Conservation (phyloP, 768 basidiomycete species). For the Mycena albidolilacea region DNA sequence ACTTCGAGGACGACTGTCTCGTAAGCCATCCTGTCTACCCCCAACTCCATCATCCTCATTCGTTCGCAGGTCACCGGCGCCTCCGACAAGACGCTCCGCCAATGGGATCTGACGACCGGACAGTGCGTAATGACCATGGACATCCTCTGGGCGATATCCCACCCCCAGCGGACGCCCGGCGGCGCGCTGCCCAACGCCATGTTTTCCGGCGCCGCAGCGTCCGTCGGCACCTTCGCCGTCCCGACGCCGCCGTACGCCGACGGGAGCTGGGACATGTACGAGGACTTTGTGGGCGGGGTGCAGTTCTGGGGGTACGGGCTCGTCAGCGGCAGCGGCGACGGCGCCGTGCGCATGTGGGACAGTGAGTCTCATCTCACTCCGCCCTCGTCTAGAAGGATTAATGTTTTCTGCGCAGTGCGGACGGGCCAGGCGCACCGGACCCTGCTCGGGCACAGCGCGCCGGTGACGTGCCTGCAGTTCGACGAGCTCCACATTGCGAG, state of each 20-base stretch:
- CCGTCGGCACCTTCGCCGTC: constrained; percentile 79
- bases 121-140: constrained; percentile 99
- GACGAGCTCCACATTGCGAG: constrained; percentile 95
- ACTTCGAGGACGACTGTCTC: constrained; percentile 95
- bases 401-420: constrained; percentile 76
- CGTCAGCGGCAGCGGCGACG: constrained; percentile 97
- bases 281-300: constrained; percentile 97
- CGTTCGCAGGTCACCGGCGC: constrained; percentile 90
- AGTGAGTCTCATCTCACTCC: constrained; percentile 71
- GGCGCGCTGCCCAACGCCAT: constrained; percentile 58
- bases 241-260: constrained; percentile 92
- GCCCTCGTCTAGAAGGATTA: not conserved
- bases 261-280: constrained; percentile 94
- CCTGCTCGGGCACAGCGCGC: constrained; percentile 91
- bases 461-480: constrained; percentile 95
- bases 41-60: constrained; percentile 33
- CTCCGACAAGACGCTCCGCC: constrained; percentile 97
- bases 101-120: constrained; percentile 97
- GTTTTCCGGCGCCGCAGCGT: constrained; percentile 68
- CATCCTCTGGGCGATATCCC: constrained; percentile 98
- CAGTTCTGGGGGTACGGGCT: constrained; percentile 99
- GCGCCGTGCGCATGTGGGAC: constrained; percentile 99
- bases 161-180: constrained; percentile 66
- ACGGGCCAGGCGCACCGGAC: constrained; percentile 98
- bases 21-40: constrained; percentile 59